A percentile compares a stretch with the other conserved stretches of the same genome.
phyloP scores from a whole-genome alignment of 371 early-diverging fungal species.

The Coemansia sp. region DNA sequence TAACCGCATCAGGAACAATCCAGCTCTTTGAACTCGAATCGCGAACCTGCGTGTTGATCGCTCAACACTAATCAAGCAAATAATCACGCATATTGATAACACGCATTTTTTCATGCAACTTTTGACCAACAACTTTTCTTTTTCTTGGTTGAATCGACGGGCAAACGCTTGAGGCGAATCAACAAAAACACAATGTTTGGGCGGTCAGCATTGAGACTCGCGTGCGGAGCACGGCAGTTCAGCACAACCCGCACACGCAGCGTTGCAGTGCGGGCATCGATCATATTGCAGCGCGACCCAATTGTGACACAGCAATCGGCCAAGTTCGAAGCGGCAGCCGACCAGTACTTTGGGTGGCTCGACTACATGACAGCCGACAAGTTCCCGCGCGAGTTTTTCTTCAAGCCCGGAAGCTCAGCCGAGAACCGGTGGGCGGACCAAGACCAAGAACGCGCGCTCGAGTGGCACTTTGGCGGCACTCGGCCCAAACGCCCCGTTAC shows the following conservation, averaged over 20 bases:
- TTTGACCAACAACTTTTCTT: neutral
- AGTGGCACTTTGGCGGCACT: conserved; percentile 52
- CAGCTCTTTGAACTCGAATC: neutral
- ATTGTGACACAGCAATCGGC: conserved; percentile 69
- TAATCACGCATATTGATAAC: neutral
- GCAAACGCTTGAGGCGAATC: neutral
- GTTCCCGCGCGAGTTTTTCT: conserved; percentile 81
- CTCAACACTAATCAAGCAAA: neutral
- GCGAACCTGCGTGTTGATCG: neutral
- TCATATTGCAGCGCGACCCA: conserved; percentile 79
- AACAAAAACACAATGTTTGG: neutral
- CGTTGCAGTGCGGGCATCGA: conserved; percentile 56
- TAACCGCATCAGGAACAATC: neutral
- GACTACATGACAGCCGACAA: conserved; percentile 62
- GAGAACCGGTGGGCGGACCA: conserved; percentile 75
- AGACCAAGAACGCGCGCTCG: conserved; percentile 60
- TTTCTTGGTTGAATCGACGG: neutral
- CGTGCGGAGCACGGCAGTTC: conserved; percentile 19
- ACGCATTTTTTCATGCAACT: neutral
- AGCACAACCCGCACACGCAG: conserved; percentile 15
- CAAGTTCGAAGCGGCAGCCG: conserved; percentile 75
- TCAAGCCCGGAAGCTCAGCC: conserved; percentile 83
- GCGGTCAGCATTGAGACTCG: neutral
- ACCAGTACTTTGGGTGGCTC: conserved; percentile 70
- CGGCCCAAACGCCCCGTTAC: conserved; percentile 43